These are phyloP conservation scores for Angophora floribunda DNA, from an alignment of 345 rosid genomes.

Conservation along the genomic window DNA sequence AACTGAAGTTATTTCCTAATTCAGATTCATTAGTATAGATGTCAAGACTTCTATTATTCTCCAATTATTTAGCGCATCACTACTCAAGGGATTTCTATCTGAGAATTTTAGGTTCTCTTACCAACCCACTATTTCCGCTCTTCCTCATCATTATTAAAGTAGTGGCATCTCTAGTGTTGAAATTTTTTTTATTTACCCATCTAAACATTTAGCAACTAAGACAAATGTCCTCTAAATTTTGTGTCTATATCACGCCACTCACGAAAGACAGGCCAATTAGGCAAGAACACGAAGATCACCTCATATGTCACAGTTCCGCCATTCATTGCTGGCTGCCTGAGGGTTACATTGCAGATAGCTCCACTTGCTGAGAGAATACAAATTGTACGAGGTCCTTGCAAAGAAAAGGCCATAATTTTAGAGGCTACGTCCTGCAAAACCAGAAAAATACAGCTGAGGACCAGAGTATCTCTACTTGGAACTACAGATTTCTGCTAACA, in stretches of 20 bases:
- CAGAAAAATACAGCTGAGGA: neutral
- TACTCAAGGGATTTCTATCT: neutral
- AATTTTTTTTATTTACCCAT: neutral
- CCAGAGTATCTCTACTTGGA: neutral
- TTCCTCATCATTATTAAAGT: neutral
- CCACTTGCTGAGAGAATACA: conserved; percentile 93
- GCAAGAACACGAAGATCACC: conserved; percentile 26
- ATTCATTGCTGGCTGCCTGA: conserved; percentile 47
- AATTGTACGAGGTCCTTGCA: conserved; percentile 74
- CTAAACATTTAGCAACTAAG: neutral
- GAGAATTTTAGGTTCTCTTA: neutral
- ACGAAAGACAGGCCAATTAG: neutral
- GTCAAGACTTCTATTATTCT: neutral
- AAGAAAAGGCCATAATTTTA: conserved; percentile 60
- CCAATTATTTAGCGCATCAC: neutral
- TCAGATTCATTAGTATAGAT: neutral
- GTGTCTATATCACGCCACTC: neutral
- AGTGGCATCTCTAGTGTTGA: neutral
- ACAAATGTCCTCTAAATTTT: neutral
- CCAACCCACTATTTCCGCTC: neutral
- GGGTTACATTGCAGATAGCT: conserved; percentile 59
- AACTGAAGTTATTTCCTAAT: neutral
- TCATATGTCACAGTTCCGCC: conserved; percentile 58
- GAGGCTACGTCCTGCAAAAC: conserved; percentile 65
- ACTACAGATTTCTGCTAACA: neutral